Evolutionary conservation across 75 land plant species (phyloP), one percentile per base, ranked within the genome.

Genomic region (Larix kaempferi): DNA sequence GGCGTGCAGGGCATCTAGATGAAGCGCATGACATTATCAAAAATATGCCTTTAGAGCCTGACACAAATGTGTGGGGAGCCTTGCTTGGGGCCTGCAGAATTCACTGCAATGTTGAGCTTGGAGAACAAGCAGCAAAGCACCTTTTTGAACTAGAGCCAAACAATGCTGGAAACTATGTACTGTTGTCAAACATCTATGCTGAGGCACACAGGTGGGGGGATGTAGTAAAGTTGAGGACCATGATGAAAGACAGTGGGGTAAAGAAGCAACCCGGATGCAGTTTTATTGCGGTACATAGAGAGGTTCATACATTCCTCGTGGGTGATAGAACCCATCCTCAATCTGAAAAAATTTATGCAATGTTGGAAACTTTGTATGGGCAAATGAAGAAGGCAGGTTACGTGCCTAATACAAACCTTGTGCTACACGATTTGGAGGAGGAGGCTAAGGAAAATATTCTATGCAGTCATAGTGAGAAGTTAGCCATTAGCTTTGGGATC

Each of bases 11-110:
- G 12, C 41, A 75, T 6, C 66, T 87, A 21, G 55, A 79, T 5
- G 89, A 88, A n/a, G 86, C 89, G 14, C 57, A 57, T 33, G 37
- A 60, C 15, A 60, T 84, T 71, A 79, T 88, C 56, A 77, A 87
- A 55, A 79, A 64, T 1, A 78, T 81, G 76, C 78, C 80, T 2
- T 39, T 81, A 5, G 29, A 65, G 15, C 64, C 89, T 37, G 76
- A 74, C 57, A 16, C 63, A 26, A 76, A 73, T 21, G 16, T 87
- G 74, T 87, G 89, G 89, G 79, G 71, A 57, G 78, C 86, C 3
- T 35, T 87, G 56, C 52, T 87, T 16, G 74, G 82, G 44, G 82
- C 84, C 39, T 87, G 83, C 74, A 81, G 78, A 61, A 65, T 83
- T 1, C 80, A 83, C 66, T 59, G 80, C 59, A 72, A 80, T 76